These are phyloP conservation scores for Secale cereale DNA, from an alignment of 176 grass and related monocot species.

Conservation along the genomic window DNA sequence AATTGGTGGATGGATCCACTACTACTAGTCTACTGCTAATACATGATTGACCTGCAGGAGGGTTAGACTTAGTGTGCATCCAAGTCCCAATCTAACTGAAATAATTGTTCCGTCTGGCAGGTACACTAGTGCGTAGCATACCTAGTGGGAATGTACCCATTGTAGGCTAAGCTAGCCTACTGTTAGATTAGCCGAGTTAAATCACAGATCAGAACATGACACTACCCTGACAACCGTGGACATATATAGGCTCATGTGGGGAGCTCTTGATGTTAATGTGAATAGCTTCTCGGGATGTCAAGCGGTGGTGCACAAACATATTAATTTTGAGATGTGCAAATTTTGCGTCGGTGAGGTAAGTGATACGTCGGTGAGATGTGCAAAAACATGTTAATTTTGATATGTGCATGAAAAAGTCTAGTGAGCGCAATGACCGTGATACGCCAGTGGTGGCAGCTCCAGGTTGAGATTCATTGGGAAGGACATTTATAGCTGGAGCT, in stretches of 20 bases:
- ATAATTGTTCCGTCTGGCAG: background rate
- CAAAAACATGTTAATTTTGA: too few species aligned
- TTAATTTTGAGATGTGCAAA: background rate
- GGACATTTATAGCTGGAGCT: background rate
- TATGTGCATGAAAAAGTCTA: too few species aligned
- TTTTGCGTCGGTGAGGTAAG: background rate
- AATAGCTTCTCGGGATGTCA: background rate
- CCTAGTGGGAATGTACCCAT: background rate
- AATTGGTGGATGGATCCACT: background rate
- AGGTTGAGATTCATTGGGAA: background rate
- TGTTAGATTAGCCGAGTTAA: background rate
- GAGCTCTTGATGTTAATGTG: background rate
- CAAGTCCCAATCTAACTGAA: background rate
- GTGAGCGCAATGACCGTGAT: too few species aligned
- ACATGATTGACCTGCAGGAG: conserved; percentile 10
- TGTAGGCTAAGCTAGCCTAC: background rate
- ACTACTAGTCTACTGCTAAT: background rate
- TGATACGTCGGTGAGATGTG: too few species aligned
- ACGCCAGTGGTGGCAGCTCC: background rate
- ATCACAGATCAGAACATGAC: background rate
- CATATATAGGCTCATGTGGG: background rate
- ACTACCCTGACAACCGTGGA: background rate
- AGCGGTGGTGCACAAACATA: background rate
- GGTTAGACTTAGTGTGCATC: background rate
- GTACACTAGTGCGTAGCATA: conserved; percentile 26